phyloP scores from a whole-genome alignment of 202 grass and related monocot genomes.

The Tripidium arundinaceum region DNA sequence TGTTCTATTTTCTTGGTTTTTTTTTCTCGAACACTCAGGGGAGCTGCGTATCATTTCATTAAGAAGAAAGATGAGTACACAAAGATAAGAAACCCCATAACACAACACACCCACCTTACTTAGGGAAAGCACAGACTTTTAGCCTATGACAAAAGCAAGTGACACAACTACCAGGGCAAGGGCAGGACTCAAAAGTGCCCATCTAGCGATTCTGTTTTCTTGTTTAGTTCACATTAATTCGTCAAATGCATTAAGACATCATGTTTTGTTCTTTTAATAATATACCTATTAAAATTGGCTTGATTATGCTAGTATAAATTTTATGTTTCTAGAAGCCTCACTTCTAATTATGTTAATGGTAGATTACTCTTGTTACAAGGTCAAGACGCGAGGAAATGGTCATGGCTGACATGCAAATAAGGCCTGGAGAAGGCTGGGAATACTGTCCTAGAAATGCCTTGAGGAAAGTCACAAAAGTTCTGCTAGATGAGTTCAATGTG shows the following conservation, averaged over 20 bases:
- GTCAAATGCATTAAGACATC: background rate
- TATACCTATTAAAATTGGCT: background rate
- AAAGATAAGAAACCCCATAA: background rate
- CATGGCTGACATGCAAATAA: conserved; percentile 86
- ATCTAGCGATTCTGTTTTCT: background rate
- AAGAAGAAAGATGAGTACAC: background rate
- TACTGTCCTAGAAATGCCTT: conserved; percentile 88
- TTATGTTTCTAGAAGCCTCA: background rate
- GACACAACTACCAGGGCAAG: background rate
- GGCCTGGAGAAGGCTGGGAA: conserved; percentile 80
- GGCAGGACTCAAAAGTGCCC: background rate
- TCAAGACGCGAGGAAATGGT: conserved; percentile 88
- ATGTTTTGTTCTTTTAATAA: background rate
- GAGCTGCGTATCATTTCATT: background rate
- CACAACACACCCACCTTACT: background rate
- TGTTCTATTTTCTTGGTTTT: background rate
- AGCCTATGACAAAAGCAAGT: background rate
- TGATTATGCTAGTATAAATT: background rate
- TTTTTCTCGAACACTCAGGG: background rate
- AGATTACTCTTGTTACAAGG: conserved; percentile 42
- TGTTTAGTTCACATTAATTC: background rate
- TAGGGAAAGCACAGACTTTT: background rate
- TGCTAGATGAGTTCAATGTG: conserved; percentile 83
- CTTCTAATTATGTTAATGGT: background rate
- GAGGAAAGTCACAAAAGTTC: conserved; percentile 61